Evolutionary conservation across 441 rosid species (phyloP).

Genomic region (Populus hybrid): DNA sequence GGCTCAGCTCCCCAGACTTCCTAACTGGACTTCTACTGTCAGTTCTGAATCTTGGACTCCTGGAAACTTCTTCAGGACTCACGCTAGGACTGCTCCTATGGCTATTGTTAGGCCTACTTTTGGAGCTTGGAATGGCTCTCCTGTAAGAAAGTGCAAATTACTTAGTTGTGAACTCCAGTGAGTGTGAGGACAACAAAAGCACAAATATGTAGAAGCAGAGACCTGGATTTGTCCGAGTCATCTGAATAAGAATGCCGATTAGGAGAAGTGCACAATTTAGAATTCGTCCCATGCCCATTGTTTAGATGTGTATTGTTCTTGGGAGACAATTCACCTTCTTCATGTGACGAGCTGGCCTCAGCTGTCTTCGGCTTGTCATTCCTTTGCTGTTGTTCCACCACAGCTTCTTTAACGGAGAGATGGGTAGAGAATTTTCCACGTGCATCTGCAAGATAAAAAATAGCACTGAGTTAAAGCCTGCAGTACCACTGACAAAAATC

Average conservation of each 20-base stretch:
- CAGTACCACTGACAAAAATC: not conserved
- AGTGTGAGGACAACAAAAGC: not conserved
- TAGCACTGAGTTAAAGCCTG: not conserved
- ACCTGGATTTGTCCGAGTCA: slow-evolving; percentile 61
- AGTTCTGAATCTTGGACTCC: slow-evolving; percentile 22
- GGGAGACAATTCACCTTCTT: slow-evolving; percentile 58
- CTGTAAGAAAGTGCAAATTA: slow-evolving; percentile 25
- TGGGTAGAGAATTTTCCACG: slow-evolving; percentile 22
- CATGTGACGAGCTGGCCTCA: slow-evolving; percentile 38
- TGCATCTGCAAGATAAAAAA: slow-evolving; percentile 33
- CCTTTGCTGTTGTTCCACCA: slow-evolving; percentile 20
- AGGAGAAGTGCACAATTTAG: slow-evolving; percentile 26
- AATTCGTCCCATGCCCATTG: slow-evolving; percentile 43
- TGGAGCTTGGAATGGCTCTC: slow-evolving; percentile 47
- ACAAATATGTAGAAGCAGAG: slow-evolving; percentile 16
- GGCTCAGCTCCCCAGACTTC: slow-evolving; percentile 29
- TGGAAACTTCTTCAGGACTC: slow-evolving; percentile 44
- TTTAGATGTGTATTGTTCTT: slow-evolving; percentile 38
- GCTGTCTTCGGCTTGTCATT: slow-evolving; percentile 29
- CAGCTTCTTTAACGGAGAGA: slow-evolving; percentile 20
- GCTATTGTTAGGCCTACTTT: slow-evolving; percentile 36
- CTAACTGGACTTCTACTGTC: slow-evolving; percentile 42
- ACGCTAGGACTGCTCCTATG: slow-evolving; percentile 38
- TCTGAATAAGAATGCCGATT: slow-evolving; percentile 25
- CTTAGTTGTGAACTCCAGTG: not conserved